These are phyloP conservation scores for Curvularia sp. DNA, from an alignment of 2,329 filamentous ascomycete genomes.

Conservation along the genomic window DNA sequence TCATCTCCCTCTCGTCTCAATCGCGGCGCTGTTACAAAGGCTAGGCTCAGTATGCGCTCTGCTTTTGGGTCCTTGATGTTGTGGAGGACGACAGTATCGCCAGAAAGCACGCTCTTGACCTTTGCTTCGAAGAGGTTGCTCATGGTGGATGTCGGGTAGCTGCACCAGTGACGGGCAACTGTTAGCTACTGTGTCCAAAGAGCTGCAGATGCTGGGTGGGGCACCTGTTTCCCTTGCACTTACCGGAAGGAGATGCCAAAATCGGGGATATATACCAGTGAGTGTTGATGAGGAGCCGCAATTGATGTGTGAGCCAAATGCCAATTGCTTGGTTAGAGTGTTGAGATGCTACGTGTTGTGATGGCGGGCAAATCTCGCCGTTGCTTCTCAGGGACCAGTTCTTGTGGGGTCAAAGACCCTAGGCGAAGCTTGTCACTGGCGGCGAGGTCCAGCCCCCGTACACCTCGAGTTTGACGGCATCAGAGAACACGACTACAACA, in stretches of 20 bases:
- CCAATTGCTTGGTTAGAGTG: constrained; percentile 4
- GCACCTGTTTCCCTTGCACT: constrained; percentile 12
- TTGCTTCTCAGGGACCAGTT: constrained; percentile 19
- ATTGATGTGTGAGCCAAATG: constrained; percentile 17
- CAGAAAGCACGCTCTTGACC: constrained; percentile 93
- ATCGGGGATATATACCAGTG: constrained; percentile 5
- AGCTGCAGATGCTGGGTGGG: constrained; percentile 15
- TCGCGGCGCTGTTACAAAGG: constrained; percentile 89
- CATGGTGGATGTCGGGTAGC: constrained; percentile 26
- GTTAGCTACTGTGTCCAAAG: constrained; percentile 41
- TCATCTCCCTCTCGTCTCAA: constrained; percentile 89
- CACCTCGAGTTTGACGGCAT: not conserved
- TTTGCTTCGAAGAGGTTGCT: constrained; percentile 52
- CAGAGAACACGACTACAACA: not conserved
- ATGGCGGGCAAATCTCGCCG: constrained; percentile 22
- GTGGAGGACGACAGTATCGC: constrained; percentile 86
- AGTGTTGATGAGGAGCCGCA: constrained; percentile 8
- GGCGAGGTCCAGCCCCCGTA: constrained; percentile 1
- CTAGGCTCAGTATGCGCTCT: constrained; percentile 87
- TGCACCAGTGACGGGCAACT: constrained; percentile 22
- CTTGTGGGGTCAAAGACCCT: constrained; percentile 22
- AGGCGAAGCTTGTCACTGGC: constrained; percentile 22
- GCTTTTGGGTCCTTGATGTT: constrained; percentile 80
- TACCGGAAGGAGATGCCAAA: constrained; percentile 17
- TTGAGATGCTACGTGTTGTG: constrained; percentile 24